Percentiles rank a stretch among this genome's conserved stretches.
phyloP scores from a whole-genome alignment of 129 eudicot species.

The Escallonia herrerae region DNA sequence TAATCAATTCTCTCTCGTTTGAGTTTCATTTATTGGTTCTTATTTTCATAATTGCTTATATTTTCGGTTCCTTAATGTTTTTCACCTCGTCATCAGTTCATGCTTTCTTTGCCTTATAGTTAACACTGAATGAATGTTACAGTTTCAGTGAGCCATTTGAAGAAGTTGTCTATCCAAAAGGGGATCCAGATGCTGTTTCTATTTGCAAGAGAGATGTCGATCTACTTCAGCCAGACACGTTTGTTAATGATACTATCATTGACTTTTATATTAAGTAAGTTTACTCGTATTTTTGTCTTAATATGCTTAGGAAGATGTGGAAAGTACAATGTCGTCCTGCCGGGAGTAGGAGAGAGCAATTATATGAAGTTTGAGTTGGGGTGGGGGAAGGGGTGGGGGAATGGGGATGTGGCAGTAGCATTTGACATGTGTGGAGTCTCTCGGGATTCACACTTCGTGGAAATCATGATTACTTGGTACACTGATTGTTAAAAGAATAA shows the following conservation, averaged over 20 bases:
- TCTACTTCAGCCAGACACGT: conserved; percentile 75
- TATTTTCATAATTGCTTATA: too few relatives aligned
- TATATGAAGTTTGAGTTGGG: not conserved
- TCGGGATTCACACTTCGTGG: not conserved
- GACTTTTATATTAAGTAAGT: conserved; percentile 92
- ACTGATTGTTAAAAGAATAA: not conserved
- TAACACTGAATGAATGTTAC: conserved; percentile 12
- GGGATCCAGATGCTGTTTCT: conserved; percentile 86
- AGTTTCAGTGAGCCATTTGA: conserved; percentile 66
- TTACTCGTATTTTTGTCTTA: conserved; percentile 1
- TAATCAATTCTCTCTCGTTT: too few relatives aligned
- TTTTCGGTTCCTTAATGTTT: too few relatives aligned
- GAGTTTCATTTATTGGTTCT: not conserved
- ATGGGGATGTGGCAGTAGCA: not conserved
- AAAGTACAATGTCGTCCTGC: not conserved
- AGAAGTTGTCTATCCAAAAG: conserved; percentile 80
- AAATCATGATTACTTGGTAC: too few relatives aligned
- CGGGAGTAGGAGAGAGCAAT: not conserved
- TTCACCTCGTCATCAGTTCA: not conserved
- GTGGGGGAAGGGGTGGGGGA: not conserved
- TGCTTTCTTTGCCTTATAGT: not conserved
- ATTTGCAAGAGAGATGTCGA: conserved; percentile 86
- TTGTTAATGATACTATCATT: conserved; percentile 85
- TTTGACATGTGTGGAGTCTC: not conserved
- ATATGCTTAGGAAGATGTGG: not conserved